Conservation (phyloP, 2,329 filamentous ascomycete genomes). For the Ascochyta viciae-villosae region DNA sequence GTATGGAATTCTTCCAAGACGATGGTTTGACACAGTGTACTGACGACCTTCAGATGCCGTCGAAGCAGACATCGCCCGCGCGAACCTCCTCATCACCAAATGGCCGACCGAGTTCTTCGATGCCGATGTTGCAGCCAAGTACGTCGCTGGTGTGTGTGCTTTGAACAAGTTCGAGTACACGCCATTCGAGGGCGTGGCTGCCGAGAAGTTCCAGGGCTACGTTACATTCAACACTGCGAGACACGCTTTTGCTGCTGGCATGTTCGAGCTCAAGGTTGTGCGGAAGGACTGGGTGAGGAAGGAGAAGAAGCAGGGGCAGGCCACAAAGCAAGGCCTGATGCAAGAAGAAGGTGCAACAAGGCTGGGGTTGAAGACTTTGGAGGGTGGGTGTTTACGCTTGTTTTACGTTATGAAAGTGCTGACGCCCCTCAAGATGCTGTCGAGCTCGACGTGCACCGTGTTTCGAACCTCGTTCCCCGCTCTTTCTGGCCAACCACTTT, state of each 20-base stretch:
- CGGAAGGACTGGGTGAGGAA: background rate
- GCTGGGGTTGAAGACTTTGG: background rate
- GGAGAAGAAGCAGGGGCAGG: background rate
- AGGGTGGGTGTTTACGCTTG: background rate
- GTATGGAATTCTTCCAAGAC: background rate
- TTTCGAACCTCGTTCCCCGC: background rate
- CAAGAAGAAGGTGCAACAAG: background rate
- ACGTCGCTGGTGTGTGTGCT: background rate
- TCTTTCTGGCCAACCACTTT: background rate
- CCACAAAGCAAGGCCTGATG: background rate
- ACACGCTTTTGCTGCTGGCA: background rate
- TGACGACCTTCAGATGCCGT: conserved; percentile 2
- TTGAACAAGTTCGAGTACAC: background rate
- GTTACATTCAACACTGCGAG: conserved; percentile 5
- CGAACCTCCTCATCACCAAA: background rate
- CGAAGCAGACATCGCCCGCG: conserved; percentile 1
- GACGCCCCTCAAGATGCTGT: background rate
- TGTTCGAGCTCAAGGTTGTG: background rate
- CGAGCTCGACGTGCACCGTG: conserved; percentile 1
- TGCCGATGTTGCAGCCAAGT: conserved; percentile 1
- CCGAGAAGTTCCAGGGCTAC: conserved; percentile 4
- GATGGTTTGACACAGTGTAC: background rate
- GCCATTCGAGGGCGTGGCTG: background rate
- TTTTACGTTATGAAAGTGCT: background rate
- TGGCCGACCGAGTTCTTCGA: conserved; percentile 1